Base-by-base conservation (phyloP, 768 basidiomycete species). In the Candolleomyces eurysporus region DNA sequence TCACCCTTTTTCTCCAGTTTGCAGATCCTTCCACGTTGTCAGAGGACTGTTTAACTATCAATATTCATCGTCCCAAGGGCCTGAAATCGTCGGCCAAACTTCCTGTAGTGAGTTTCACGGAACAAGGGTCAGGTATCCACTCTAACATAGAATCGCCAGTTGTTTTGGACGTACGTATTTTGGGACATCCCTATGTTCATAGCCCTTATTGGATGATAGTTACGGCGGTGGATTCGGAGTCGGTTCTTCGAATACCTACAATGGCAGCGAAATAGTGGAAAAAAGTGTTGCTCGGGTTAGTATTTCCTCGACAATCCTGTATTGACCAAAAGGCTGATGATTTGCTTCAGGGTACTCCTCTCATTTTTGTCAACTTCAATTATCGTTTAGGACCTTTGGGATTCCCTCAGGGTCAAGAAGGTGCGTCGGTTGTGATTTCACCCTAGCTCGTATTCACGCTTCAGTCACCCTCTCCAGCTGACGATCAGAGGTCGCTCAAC, bases 1-100 rank as follows among this genome's bases (percentile, higher is more conserved):
- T 36, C 11, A 36, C 54, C 42, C 8, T 45, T 45, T 26, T 30
- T 31, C 21, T 36, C 14, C 6, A 59, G 39, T 13, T 54, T 11
- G 30, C 32, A 21, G 54, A 43, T 43, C 54, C 40, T 16, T 19
- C 54, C 39, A 56, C 54, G 7, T 77, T 70, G 45, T 82, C 83
- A 21, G 85, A 88, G 67, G 84, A 87, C 63, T 87, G 84, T 65
- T 70, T 88, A 51, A 84, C 83, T n/a, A 73, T 87, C 57, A 86
- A 87, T 64, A 71, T 88, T 5, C 83, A 82, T 59, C 73, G 83
- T n/a, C 85, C 86, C 0, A 72, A 78, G 0, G 76, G 76, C 13
- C 57, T 71, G 9, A 48, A 46, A 6, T 3, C 65, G 1, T 65
- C 66, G 57, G 69, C 71, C 3, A 69, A 69, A 43, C 67, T 81